Conservation (phyloP, 208 protist genomes). For the Histomonas meleagridis region DNA sequence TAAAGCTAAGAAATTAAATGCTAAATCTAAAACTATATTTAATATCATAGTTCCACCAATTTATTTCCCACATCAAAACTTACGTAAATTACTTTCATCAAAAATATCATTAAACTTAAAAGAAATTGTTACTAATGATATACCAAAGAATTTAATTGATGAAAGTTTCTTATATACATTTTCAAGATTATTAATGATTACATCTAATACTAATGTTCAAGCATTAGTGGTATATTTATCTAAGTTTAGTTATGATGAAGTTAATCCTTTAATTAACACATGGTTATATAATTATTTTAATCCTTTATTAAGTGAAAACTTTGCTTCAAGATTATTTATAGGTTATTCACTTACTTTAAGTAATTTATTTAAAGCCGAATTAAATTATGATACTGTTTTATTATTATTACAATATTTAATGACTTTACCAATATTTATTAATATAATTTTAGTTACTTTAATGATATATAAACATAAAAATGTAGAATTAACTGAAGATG, state of each 20-base stretch:
- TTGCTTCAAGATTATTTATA: too few species aligned
- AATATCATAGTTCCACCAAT: neutral
- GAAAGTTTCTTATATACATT: neutral
- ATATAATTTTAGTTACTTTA: too few species aligned
- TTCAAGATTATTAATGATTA: neutral
- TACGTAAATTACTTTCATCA: neutral
- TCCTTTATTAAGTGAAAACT: too few species aligned
- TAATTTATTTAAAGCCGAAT: too few species aligned
- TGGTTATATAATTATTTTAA: neutral
- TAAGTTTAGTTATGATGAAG: too few species aligned
- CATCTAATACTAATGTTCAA: neutral
- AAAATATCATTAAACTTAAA: neutral
- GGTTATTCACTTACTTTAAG: too few species aligned
- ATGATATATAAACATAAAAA: too few species aligned
- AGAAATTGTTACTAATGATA: neutral
- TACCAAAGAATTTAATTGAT: neutral
- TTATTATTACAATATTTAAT: too few species aligned
- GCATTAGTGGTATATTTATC: neutral
- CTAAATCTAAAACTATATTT: neutral
- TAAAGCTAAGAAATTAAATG: neutral
- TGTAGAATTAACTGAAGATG: too few species aligned
- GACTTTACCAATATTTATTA: too few species aligned
- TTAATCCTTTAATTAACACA: too few species aligned
- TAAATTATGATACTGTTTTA: too few species aligned
- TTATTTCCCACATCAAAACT: neutral